Percentiles rank a stretch among this genome's conserved stretches.
Conservation (phyloP, 768 basidiomycete species). For the Candolleomyces efflorescens region DNA sequence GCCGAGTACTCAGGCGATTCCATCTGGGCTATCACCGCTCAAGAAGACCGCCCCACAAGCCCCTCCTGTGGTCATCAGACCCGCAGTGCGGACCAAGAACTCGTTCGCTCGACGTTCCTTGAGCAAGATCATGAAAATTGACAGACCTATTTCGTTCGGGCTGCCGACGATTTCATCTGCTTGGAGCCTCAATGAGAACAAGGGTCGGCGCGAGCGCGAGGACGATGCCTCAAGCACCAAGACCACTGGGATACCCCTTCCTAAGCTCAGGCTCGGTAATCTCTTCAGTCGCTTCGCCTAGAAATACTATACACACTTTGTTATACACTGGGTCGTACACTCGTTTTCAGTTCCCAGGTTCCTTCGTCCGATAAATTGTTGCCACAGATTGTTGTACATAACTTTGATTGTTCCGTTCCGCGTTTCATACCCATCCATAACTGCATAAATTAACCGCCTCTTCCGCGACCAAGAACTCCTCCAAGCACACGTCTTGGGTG, state of each 20-base stretch:
- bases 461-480: background rate
- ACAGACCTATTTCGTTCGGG: background rate
- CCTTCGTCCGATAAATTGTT: background rate
- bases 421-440: no score
- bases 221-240: background rate
- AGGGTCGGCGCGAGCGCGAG: background rate
- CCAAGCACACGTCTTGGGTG: slow-evolving; percentile 51
- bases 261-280: background rate
- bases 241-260: background rate
- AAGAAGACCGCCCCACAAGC: background rate
- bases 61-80: background rate
- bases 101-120: slow-evolving; percentile 7
- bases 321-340: background rate
- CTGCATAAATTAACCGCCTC: background rate
- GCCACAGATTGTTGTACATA: background rate
- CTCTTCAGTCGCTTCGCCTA: slow-evolving; percentile 2
- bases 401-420: background rate
- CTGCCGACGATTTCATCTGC: background rate
- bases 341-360: no score
- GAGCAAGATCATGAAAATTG: slow-evolving; percentile 1
- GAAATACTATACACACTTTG: background rate
- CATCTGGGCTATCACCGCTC: background rate
- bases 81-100: background rate
- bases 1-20: no score
- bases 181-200: background rate